These are phyloP conservation scores for Adansonia rubrostipa DNA, from an alignment of 441 rosid genomes.

Conservation along the genomic window DNA sequence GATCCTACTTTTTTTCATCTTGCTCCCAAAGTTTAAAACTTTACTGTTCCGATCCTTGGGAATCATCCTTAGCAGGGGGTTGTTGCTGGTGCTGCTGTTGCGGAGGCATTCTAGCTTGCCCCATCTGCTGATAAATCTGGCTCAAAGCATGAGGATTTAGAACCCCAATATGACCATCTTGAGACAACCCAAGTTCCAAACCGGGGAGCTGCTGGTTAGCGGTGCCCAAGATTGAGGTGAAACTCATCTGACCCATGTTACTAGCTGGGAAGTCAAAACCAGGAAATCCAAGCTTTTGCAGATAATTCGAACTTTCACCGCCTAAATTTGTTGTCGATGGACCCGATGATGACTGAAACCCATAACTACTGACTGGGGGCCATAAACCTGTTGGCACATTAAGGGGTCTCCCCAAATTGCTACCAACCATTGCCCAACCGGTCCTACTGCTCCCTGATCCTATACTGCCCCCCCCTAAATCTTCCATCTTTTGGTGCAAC, in stretches of 20 bases:
- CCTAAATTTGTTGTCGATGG: conserved; percentile 56
- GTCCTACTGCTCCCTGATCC: conserved; percentile 58
- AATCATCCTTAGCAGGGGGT: conserved; percentile 69
- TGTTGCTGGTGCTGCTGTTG: conserved; percentile 47
- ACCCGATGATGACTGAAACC: conserved; percentile 48
- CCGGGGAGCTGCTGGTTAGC: conserved; percentile 75
- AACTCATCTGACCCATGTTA: conserved; percentile 72
- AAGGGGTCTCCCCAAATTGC: conserved; percentile 69
- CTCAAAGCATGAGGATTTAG: conserved; percentile 69
- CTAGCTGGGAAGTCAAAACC: conserved; percentile 71
- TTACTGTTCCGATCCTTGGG: conserved; percentile 82
- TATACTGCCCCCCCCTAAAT: conserved; percentile 60
- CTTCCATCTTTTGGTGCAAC: conserved; percentile 68
- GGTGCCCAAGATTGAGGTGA: conserved; percentile 69
- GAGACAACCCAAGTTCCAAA: conserved; percentile 89
- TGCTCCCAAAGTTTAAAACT: conserved; percentile 18
- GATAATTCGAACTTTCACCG: conserved; percentile 55
- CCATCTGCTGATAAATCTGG: conserved; percentile 94
- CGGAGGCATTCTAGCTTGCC: conserved; percentile 65
- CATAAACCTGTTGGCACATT: conserved; percentile 64
- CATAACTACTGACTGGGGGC: conserved; percentile 76
- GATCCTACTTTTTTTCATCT: conserved; percentile 42
- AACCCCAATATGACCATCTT: conserved; percentile 86
- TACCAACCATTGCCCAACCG: conserved; percentile 68
- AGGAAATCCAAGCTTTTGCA: conserved; percentile 71